Base-by-base conservation (phyloP, 1,284 basidiomycete species). In the Puccinia horiana region DNA sequence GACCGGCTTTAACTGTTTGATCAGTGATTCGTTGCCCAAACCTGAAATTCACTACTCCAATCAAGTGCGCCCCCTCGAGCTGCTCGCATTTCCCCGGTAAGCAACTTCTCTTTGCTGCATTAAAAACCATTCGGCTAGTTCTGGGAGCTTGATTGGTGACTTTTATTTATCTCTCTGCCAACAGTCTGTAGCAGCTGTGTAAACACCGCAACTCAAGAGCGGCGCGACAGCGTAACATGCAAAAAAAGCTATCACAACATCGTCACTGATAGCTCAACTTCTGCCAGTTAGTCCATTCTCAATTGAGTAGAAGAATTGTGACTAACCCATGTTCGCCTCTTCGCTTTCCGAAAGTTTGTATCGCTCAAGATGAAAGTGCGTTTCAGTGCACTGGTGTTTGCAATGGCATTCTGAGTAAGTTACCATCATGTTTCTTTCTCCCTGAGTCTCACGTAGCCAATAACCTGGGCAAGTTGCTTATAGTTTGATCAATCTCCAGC, bases 11-110 rank as follows among this genome's bases (percentile, higher is more conserved):
- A 16, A 6, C 9, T 35, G 26, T 37, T 4, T 14, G 2, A 47
- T 52, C 44, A 72, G 69, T 72, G 42, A n/a, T 72, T 72, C 69
- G 69, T 49, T 72, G 40, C 69, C 69, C 47, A 23, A 49, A 72
- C 32, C 42, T 47, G 29, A 26, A 72, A 49, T 47, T 44, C 16
- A 23, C 32, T 16, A 72, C 44, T 29, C 26, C 69, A 32, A 4
- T 52, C 42, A 52, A 72, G 12, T 72, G 69, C 18, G 26, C 23
- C 69, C 69, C 47, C 26, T 35, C 26, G 69, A 72, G 44, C 69
- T 72, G 69, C 32, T 72, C 69, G 18, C 18, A 52, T 32, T 72
- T 72, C 23, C 69, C 69, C 44, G 26, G 69, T 72, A 52, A 52
- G 69, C 47, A 49, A 9, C n/a, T 49, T 12, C 20, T 26, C 18